Evolutionary conservation across 2,329 filamentous ascomycete species (phyloP), one percentile per base, ranked within the genome.

Genomic region (Fusarium austroafricanum): DNA sequence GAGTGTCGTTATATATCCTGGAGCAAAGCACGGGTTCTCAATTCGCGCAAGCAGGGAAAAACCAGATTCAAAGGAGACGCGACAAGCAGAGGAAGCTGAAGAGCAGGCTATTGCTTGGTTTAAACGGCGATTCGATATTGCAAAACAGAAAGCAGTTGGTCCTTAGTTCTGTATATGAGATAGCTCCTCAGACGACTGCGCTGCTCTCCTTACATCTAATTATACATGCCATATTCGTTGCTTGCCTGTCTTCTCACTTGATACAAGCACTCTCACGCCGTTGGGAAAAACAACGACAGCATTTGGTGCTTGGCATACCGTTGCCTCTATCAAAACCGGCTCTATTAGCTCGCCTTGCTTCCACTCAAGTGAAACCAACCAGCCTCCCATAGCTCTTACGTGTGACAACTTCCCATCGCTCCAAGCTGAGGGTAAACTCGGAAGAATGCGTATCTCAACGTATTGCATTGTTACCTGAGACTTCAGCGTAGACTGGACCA

Each of bases 381-480:
- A 70, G 0, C 71, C 67, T 1, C 58, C 71, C 44, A 52, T 63
- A 0, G 58, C 47, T 7, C 55, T 44, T 1, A 62, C 33, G 10
- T 39, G 29, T 3, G 20, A 10, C 1, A 68, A 5, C 6, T 55
- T 55, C 0, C 71, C 71, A 10, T 8, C 46, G 1, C 23, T 17
- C 71, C 71, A 73, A 2, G 53, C 20, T 1, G 21, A 15, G 0
- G 71, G 71, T 12, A 70, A 61, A 10, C 70, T 71, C 2, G 71
- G 70, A 2, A 73, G 33, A 1, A 74, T 35, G 3, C 43, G 44
- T 9, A 73, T 61, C 12, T 67, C 49, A 3, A 67, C 55, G 7
- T 63, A 51, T 5, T 56, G 40, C 3, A 51, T 47, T 6, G 45
- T 47, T 0, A 37, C 18, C 10, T 62, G 57, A 0, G 44, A 14